A percentile compares a stretch with the other conserved stretches of the same genome.
phyloP scores from a whole-genome alignment of 192 early-diverging fungal genomes.

The Spizellomyces punctatus region DNA sequence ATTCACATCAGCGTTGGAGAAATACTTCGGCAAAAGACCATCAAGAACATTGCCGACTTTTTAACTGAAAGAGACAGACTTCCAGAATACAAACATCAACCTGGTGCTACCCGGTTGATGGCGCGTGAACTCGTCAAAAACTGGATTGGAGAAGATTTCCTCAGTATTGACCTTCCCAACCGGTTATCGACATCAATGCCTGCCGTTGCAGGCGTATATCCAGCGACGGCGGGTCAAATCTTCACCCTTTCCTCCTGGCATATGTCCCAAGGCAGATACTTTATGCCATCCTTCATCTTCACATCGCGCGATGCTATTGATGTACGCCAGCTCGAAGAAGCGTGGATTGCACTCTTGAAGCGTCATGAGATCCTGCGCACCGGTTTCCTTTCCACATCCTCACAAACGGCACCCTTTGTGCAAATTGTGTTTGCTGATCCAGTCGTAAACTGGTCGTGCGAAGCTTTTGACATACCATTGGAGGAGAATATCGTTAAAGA shows the following conservation, averaged over 20 bases:
- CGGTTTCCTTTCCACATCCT: slow-evolving; percentile 4
- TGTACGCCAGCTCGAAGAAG: not conserved
- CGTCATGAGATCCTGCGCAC: slow-evolving; percentile 14
- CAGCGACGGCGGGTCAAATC: slow-evolving; percentile 15
- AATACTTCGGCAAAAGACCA: slow-evolving; percentile 19
- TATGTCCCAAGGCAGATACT: not conserved
- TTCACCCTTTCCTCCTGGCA: slow-evolving; percentile 17
- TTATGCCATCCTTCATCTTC: slow-evolving; percentile 19
- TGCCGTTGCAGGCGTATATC: not conserved
- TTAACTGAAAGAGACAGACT: not conserved
- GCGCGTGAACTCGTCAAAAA: not conserved
- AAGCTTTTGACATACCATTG: not conserved
- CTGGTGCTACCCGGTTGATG: not conserved
- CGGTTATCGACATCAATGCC: too few species aligned
- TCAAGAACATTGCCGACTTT: slow-evolving; percentile 9
- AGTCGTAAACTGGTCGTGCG: not conserved
- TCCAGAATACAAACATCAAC: not conserved
- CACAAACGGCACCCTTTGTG: not conserved
- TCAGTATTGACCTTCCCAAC: slow-evolving; percentile 1
- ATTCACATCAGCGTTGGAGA: slow-evolving; percentile 21
- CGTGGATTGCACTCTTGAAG: slow-evolving; percentile 7
- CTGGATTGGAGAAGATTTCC: slow-evolving; percentile 12
- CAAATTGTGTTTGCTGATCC: slow-evolving; percentile 13
- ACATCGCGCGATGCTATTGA: not conserved
- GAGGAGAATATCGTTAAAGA: not conserved